Conservation (phyloP, 192 early-diverging fungal genomes). For the Coemansia sp. region DNA sequence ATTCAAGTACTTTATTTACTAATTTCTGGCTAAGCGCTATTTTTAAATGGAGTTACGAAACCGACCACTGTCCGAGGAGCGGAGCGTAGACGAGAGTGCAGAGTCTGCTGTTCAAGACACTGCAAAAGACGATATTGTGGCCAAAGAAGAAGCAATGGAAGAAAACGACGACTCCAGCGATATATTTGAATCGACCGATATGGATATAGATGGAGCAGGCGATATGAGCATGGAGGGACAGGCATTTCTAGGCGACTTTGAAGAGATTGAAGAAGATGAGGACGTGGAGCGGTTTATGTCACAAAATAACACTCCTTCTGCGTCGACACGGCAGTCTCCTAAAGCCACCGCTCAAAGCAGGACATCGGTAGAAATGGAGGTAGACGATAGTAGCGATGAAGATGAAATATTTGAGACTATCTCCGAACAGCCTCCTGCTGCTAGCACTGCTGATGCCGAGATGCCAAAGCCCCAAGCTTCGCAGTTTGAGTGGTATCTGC, state of each 20-base stretch:
- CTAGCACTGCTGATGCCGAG: not conserved
- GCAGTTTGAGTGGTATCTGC: not conserved
- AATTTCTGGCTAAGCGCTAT: too few species aligned
- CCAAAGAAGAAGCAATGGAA: too few species aligned
- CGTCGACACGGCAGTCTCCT: slow-evolving; percentile 35
- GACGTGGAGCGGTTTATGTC: slow-evolving; percentile 49
- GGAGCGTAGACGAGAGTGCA: too few species aligned
- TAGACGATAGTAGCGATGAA: slow-evolving; percentile 4
- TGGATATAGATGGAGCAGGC: slow-evolving; percentile 1
- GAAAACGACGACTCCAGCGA: too few species aligned
- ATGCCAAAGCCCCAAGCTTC: not conserved
- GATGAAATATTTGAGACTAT: slow-evolving; percentile 34
- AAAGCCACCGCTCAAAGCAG: not conserved
- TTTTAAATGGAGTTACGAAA: slow-evolving; percentile 8
- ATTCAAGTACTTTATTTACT: too few species aligned
- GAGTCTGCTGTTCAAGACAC: too few species aligned
- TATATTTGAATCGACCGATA: not conserved
- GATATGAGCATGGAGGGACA: slow-evolving; percentile 12
- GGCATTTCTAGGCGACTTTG: slow-evolving; percentile 39
- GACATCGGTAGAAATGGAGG: not conserved
- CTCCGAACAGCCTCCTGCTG: not conserved
- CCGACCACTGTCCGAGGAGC: slow-evolving; percentile 2
- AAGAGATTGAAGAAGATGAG: slow-evolving; percentile 50
- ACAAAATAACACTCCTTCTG: slow-evolving; percentile 33
- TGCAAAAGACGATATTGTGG: too few species aligned